Evolutionary conservation across 306 rosid genomes (phyloP), one percentile per base, ranked within the genome.

Genomic region (Prosopis cineraria): DNA sequence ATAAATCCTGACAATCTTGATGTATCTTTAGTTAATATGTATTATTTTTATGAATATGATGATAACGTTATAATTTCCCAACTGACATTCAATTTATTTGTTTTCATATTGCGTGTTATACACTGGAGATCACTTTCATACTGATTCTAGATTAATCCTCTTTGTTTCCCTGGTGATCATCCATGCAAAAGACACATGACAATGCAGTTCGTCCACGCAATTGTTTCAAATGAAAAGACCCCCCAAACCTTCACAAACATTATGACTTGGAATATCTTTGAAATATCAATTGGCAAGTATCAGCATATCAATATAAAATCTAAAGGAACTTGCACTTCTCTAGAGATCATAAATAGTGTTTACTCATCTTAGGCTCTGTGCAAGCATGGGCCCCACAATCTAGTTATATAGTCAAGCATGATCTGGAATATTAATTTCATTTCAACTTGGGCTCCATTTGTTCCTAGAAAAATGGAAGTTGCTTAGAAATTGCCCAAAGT

Each of bases 391-490:
- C 25, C 58, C 58, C 58, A n/a, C 24, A 50, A 50, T n/a, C 58
- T 50, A 50, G 58, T 25, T 72, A 37, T 39, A 50, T 39, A 63
- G 33, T 41, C 70, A 16, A 33, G 48, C 70, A 64, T 20, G 22
- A 66, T 81, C 45, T 16, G 78, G 72, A 75, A 19, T 63, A 36
- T 50, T 66, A 50, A 36, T 29, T 67, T 17, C 0, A 36, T 29
- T 67, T 17, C 0, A 68, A 60, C n/a, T 56, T 24, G 6, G 29
- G 63, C 63, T 27, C 3, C 19, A 25, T 56, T 24, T 56, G 64
- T 55, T 55, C 7, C 63, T 56, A 56, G 34, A 25, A 56, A 56
- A 56, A 25, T 56, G 7, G 27, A 11, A 24, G 6, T 27, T 56
- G 64, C 31, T 24, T 25, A 25, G 34, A 56, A 24, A 25, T 56